phyloP scores from a whole-genome alignment of 352 stramenopile species.

The Phytopythium boreale region DNA sequence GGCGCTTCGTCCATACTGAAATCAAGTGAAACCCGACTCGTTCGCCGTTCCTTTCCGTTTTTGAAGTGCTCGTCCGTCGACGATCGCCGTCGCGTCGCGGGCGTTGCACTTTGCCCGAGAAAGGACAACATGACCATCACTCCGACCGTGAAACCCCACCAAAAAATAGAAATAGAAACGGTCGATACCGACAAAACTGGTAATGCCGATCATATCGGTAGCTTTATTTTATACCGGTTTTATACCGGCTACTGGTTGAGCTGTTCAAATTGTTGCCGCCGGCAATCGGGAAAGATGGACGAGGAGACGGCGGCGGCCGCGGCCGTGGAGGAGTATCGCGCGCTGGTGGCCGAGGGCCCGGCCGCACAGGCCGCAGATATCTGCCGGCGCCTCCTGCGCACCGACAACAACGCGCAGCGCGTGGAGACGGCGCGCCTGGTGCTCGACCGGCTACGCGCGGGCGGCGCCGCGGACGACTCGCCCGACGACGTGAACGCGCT shows the following conservation, averaged over 20 bases:
- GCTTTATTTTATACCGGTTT: too few species aligned
- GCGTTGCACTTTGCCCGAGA: background rate
- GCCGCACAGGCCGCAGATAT: slow-evolving; percentile 39
- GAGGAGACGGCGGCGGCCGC: slow-evolving; percentile 1
- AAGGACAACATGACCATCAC: background rate
- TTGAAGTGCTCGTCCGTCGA: background rate
- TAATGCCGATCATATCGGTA: too few species aligned
- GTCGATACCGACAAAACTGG: background rate
- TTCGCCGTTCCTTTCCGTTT: background rate
- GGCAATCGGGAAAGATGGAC: too few species aligned
- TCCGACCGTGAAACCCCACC: background rate
- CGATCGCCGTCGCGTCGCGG: background rate
- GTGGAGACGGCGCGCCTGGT: slow-evolving; percentile 50
- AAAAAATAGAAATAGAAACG: background rate
- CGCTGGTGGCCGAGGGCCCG: slow-evolving; percentile 48
- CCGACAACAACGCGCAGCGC: slow-evolving; percentile 33
- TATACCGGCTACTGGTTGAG: too few species aligned
- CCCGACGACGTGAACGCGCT: slow-evolving; percentile 67
- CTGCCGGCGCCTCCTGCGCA: slow-evolving; percentile 53
- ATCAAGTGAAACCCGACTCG: background rate
- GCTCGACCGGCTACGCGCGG: slow-evolving; percentile 64
- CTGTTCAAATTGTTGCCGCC: too few species aligned
- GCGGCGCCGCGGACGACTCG: slow-evolving; percentile 43
- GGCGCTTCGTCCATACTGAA: background rate
- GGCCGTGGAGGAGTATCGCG: slow-evolving; percentile 33